Evolutionary conservation across 768 basidiomycete species (phyloP).

Genomic region (Leccinum longicurvipes): DNA sequence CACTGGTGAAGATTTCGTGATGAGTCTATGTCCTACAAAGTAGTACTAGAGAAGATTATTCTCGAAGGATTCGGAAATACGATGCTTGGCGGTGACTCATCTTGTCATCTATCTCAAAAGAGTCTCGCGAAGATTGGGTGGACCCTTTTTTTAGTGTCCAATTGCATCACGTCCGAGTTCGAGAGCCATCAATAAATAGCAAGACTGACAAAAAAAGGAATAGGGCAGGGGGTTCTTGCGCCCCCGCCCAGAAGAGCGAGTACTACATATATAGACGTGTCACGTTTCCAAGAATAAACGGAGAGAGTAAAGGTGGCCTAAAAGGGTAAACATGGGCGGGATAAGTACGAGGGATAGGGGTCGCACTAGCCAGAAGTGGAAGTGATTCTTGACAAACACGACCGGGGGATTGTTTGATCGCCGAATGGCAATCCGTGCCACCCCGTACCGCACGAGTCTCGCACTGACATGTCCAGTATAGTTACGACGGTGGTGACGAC

Average conservation of each 20-base stretch:
- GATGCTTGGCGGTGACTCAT: too few relatives aligned
- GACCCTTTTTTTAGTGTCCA: not conserved
- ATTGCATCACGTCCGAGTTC: not conserved
- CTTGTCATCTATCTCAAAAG: too few relatives aligned
- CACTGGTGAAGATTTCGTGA: not conserved
- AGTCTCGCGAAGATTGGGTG: too few relatives aligned
- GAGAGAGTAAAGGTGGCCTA: not conserved
- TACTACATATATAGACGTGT: not conserved
- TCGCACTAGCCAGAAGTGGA: not conserved
- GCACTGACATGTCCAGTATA: not conserved
- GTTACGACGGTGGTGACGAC: not conserved
- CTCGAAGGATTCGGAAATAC: too few relatives aligned
- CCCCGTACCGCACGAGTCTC: not conserved
- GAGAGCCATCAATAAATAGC: not conserved
- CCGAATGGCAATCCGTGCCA: not conserved
- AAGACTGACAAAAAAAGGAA: not conserved
- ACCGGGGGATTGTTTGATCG: not conserved
- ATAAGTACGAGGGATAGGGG: not conserved
- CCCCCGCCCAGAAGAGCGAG: not conserved
- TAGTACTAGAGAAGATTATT: too few relatives aligned
- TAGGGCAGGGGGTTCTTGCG: not conserved
- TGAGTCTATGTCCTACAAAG: too few relatives aligned
- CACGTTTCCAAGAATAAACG: not conserved
- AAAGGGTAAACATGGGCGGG: not conserved
- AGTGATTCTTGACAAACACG: not conserved